phyloP scores from a whole-genome alignment of 768 basidiomycete genomes.

The Pilatotrama ljubarskyi region DNA sequence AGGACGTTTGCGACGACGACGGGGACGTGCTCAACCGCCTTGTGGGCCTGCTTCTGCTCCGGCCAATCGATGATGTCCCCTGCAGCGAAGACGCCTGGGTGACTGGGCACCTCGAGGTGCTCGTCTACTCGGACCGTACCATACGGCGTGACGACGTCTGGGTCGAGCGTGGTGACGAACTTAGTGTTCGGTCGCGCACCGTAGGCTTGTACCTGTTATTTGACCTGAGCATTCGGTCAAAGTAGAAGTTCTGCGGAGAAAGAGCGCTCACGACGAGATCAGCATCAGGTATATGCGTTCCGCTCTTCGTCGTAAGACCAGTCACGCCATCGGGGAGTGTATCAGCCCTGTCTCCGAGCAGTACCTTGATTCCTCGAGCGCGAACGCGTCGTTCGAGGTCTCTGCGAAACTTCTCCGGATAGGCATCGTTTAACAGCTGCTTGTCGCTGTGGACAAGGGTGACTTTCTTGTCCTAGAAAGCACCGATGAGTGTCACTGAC shows the following conservation, averaged over 20 bases:
- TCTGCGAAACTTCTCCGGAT: slow-evolving; percentile 54
- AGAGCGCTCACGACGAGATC: slow-evolving; percentile 56
- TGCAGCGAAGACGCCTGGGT: slow-evolving; percentile 59
- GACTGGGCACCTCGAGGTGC: slow-evolving; percentile 53
- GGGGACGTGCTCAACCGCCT: slow-evolving; percentile 43
- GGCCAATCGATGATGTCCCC: slow-evolving; percentile 65
- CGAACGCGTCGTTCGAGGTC: slow-evolving; percentile 43
- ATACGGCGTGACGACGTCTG: slow-evolving; percentile 34
- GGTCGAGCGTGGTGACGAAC: slow-evolving; percentile 45
- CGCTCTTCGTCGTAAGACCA: slow-evolving; percentile 51
- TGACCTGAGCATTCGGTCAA: no score
- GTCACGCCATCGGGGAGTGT: slow-evolving; percentile 38
- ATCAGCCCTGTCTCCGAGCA: slow-evolving; percentile 56
- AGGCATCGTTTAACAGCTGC: slow-evolving; percentile 54
- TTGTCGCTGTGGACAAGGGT: slow-evolving; percentile 59
- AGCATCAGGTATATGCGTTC: slow-evolving; percentile 45
- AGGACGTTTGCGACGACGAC: slow-evolving; percentile 53
- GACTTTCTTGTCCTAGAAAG: slow-evolving; percentile 43
- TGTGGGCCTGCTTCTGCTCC: slow-evolving; percentile 62
- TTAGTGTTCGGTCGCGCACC: slow-evolving; percentile 49
- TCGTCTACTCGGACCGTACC: slow-evolving; percentile 52
- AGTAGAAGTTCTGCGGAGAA: no score
- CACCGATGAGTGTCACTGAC: not conserved
- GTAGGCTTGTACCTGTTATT: slow-evolving; percentile 29
- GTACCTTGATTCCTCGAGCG: slow-evolving; percentile 47